Evolutionary conservation across 352 stramenopile species (phyloP), one percentile per base, ranked within the genome.

Genomic region (Thalassiosira hispida): DNA sequence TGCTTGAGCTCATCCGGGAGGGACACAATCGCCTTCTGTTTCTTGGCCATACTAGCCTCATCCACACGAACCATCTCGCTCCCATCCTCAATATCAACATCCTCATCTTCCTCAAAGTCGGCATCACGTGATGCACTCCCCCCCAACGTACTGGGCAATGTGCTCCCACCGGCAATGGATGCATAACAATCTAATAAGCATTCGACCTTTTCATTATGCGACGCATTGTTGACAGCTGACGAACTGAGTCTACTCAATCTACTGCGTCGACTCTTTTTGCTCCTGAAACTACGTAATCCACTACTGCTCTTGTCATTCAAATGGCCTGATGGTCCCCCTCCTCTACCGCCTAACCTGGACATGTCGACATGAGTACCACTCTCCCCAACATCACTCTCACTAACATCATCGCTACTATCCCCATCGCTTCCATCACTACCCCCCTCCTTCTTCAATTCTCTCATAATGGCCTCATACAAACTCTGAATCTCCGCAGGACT

Each of bases 131-230:
- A 49, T 16, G 3, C 9, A 18, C 44, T 20, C 6, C 29, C 57
- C 6, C 59, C 59, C 59, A 68, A 49, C 2, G 59, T 68, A 23
- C 31, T 53, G 2, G 59, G 59, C 16, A 68, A 23, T 29, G 59
- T 68, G 2, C 7, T 31, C 5, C 59, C 59, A 12, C 59, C 59
- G 2, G 59, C 59, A 49, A 68, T 47, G 35, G 8, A 31, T 2
- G 59, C 59, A 29, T 68, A 68, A 23, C 59, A 68, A 25, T 68
- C 59, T 14, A 68, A 49, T 29, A 68, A 20, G 18, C 59, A 68
- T 49, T 68, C 59, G 2, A 68, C 59, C 18, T 68, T 47, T 8
- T 68, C 38, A 12, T 33, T 5, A 7, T 18, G 55, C 22, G 55
- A 63, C 18, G 9, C 27, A 16, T 12, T 22, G 11, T n/a, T n/a